Evolutionary conservation across 78 protist species (phyloP).

Genomic region (Anaeramoeba ignava): DNA sequence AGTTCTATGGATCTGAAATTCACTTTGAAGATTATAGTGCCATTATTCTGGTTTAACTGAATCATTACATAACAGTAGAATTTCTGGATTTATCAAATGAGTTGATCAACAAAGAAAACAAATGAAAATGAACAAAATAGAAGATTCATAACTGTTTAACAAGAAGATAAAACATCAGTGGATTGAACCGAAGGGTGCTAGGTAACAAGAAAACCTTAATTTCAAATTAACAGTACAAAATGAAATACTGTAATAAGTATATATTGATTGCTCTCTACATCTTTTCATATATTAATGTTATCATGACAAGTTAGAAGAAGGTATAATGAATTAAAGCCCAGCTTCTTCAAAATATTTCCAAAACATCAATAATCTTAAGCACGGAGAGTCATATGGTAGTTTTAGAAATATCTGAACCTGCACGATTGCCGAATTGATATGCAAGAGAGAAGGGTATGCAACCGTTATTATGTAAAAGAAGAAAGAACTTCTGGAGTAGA

Average conservation of each 20-base stretch:
- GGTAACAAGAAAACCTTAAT: neutral
- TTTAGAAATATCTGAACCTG: neutral
- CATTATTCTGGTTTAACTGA: too few relatives aligned
- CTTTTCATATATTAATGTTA: neutral
- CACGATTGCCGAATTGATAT: neutral
- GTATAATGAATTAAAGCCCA: neutral
- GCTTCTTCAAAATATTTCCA: neutral
- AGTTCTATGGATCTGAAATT: neutral
- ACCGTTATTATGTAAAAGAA: neutral
- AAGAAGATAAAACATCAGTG: too few relatives aligned
- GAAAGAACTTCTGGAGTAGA: neutral
- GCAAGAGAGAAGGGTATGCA: neutral
- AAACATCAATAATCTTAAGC: neutral
- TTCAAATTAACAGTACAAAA: neutral
- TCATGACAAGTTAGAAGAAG: neutral
- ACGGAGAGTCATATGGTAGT: neutral
- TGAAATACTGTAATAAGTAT: neutral
- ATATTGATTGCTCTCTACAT: neutral
- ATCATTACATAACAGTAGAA: too few relatives aligned
- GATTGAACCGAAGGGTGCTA: too few relatives aligned
- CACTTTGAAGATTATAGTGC: too few relatives aligned
- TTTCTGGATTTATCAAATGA: too few relatives aligned
- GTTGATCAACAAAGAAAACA: too few relatives aligned
- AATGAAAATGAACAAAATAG: too few relatives aligned
- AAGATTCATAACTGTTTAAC: too few relatives aligned